A percentile compares a stretch with the other conserved stretches of the same genome.
phyloP scores from a whole-genome alignment of 169 alveolate species.

The Plasmodium gonderi region DNA sequence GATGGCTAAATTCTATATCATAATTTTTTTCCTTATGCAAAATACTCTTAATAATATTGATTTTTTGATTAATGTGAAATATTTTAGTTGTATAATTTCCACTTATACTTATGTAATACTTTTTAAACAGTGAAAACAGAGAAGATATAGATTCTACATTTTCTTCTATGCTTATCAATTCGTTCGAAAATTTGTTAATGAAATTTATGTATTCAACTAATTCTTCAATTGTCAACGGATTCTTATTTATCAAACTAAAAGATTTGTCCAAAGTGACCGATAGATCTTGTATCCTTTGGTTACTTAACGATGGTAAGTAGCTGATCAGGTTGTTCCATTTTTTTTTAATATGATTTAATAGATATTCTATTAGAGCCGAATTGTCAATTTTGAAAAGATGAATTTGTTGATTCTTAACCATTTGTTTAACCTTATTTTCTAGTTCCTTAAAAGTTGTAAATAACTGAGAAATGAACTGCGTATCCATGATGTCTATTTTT shows the following conservation, averaged over 20 bases:
- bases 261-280: conserved; percentile 1
- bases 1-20: conserved; percentile 8
- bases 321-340: conserved; percentile 30
- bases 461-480: neutral
- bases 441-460: conserved; percentile 28
- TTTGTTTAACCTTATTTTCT: conserved; percentile 25
- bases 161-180: conserved; percentile 39
- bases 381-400: conserved; percentile 35
- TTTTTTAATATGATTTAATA: conserved; percentile 17
- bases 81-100: conserved; percentile 44
- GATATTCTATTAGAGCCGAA: neutral
- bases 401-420: conserved; percentile 13
- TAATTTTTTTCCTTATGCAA: conserved; percentile 26
- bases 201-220: conserved; percentile 33
- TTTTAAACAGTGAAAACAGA: conserved; percentile 33
- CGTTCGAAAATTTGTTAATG: neutral
- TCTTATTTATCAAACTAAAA: conserved; percentile 17
- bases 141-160: conserved; percentile 36
- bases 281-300: conserved; percentile 8
- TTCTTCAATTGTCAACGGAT: conserved; percentile 2
- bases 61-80: conserved; percentile 51
- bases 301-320: conserved; percentile 53
- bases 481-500: conserved; percentile 41
- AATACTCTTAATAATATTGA: conserved; percentile 14
- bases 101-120: conserved; percentile 43